phyloP scores from a whole-genome alignment of 306 rosid species.

The Casuarina cunninghamiana region DNA sequence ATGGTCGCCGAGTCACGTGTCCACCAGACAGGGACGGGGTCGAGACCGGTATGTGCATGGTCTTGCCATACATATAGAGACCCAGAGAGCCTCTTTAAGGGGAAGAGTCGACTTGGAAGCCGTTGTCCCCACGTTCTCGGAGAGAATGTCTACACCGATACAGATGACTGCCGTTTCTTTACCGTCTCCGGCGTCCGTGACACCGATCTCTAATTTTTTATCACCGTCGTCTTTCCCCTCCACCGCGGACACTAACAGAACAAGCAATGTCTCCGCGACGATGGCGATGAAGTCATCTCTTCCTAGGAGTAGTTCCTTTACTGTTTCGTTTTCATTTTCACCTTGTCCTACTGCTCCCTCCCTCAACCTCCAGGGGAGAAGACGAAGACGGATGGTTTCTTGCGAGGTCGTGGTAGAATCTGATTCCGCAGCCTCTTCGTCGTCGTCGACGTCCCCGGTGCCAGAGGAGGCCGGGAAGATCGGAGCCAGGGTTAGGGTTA shows the following conservation, averaged over 20 bases:
- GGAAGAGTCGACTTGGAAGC: no score
- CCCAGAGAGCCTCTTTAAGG: neutral
- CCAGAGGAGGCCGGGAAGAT: constrained; percentile 39
- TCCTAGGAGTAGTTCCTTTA: neutral
- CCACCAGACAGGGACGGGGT: neutral
- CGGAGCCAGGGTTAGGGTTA: constrained; percentile 81
- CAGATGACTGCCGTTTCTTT: neutral
- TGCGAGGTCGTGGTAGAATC: constrained; percentile 54
- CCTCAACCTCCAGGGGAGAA: constrained; percentile 16
- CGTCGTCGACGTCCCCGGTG: constrained; percentile 37
- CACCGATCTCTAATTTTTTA: neutral
- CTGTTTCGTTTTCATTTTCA: neutral
- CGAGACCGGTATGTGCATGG: neutral
- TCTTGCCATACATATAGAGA: neutral
- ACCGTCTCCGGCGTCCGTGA: neutral
- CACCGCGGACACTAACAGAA: neutral
- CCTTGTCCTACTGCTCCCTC: neutral
- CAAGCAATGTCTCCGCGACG: neutral
- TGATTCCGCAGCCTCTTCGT: constrained; percentile 34
- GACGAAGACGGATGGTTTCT: constrained; percentile 23
- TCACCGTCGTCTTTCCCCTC: neutral
- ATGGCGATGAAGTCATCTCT: neutral
- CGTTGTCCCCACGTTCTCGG: no score
- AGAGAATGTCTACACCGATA: neutral
- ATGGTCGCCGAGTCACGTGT: neutral